Conservation (phyloP, 2,329 filamentous ascomycete genomes). For the Trichoderma simmonsii region DNA sequence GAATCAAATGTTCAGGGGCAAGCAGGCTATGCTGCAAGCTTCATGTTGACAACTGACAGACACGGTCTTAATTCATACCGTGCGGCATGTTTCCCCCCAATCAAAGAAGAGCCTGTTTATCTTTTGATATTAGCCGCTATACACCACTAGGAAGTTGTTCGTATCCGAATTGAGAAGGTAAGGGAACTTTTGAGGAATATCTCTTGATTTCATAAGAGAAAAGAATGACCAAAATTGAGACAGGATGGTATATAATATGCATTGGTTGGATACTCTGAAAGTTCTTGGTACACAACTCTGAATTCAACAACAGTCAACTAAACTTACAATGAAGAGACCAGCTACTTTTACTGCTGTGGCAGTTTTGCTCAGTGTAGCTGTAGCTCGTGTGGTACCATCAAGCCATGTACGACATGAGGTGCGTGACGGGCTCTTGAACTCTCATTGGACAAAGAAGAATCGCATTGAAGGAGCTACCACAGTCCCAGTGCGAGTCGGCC, state of each 20-base stretch:
- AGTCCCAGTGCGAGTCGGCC: conserved; percentile 38
- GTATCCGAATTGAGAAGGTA: neutral
- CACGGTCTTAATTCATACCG: neutral
- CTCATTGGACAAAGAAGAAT: neutral
- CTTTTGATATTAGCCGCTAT: neutral
- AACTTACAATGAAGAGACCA: neutral
- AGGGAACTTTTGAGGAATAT: neutral
- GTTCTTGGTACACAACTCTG: neutral
- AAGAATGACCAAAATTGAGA: neutral
- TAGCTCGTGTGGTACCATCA: neutral
- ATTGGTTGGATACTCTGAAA: neutral
- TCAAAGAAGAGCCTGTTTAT: neutral
- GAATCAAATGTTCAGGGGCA: neutral
- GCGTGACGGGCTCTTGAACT: neutral
- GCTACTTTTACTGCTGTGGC: neutral
- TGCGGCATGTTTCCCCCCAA: neutral
- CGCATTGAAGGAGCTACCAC: neutral
- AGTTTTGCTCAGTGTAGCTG: neutral
- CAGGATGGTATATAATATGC: neutral
- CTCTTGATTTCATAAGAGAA: neutral
- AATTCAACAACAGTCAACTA: neutral
- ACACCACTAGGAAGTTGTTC: neutral
- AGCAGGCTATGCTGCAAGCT: neutral
- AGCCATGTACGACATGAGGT: neutral
- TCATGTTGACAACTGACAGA: neutral